A percentile compares a stretch with the other conserved stretches of the same genome.
phyloP scores from a whole-genome alignment of 2,329 filamentous ascomycete genomes.

The Leptographium wingfieldii region DNA sequence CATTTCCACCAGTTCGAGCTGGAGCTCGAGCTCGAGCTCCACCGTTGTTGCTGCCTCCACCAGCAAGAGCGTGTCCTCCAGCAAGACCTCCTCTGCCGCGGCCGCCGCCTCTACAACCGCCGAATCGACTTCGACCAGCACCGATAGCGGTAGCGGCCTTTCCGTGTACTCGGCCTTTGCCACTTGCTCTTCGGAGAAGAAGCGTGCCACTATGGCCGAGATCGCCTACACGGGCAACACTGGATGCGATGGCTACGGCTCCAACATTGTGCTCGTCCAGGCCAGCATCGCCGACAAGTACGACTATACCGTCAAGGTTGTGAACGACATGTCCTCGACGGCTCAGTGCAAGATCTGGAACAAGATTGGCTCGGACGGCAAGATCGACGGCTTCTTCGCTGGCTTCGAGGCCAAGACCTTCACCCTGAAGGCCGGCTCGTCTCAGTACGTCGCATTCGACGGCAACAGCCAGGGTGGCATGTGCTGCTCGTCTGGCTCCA shows the following conservation, averaged over 20 bases:
- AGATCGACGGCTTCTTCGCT: slow-evolving; percentile 35
- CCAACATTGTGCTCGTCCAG: slow-evolving; percentile 36
- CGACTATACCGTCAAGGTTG: slow-evolving; percentile 30
- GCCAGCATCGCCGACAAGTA: slow-evolving; percentile 25
- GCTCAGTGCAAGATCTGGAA: slow-evolving; percentile 33
- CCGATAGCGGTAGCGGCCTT: slow-evolving; percentile 4
- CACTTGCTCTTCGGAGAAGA: slow-evolving; percentile 16
- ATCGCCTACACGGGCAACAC: slow-evolving; percentile 36
- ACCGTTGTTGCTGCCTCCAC: not conserved
- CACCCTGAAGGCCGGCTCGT: slow-evolving; percentile 23
- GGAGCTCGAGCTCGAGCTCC: slow-evolving; percentile 3
- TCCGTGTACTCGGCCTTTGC: slow-evolving; percentile 21
- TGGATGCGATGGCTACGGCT: slow-evolving; percentile 30
- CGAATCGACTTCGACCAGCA: not conserved
- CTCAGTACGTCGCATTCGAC: slow-evolving; percentile 31
- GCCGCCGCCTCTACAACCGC: slow-evolving; percentile 5
- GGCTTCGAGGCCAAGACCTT: slow-evolving; percentile 27
- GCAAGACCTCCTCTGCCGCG: slow-evolving; percentile 6
- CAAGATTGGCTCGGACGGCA: slow-evolving; percentile 35
- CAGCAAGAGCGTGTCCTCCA: not conserved
- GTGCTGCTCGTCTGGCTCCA: slow-evolving; percentile 24
- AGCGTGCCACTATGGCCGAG: slow-evolving; percentile 33
- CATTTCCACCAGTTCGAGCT: not conserved
- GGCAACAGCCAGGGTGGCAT: slow-evolving; percentile 35
- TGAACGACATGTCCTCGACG: slow-evolving; percentile 17